Evolutionary conservation across 306 rosid species (phyloP).

Genomic region (Alnus glutinosa): DNA sequence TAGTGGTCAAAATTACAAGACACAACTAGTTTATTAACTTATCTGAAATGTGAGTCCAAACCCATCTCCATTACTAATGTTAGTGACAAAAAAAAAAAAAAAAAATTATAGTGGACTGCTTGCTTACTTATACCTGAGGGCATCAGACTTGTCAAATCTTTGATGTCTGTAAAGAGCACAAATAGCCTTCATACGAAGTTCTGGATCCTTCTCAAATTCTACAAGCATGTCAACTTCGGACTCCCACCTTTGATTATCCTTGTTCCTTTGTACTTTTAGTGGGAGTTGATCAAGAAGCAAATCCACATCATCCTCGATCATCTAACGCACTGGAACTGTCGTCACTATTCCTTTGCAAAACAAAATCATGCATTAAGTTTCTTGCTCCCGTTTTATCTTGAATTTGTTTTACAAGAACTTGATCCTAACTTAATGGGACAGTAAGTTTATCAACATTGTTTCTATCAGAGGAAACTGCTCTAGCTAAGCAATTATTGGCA

Average conservation of each 20-base stretch:
- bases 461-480: background rate
- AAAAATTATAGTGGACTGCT: background rate
- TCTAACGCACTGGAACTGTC: constrained; percentile 22
- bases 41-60: background rate
- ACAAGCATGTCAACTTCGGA: constrained; percentile 20
- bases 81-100: background rate
- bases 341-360: background rate
- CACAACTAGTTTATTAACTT: background rate
- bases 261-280: background rate
- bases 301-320: background rate
- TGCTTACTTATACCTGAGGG: constrained; percentile 20
- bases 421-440: background rate
- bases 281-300: too few relatives aligned
- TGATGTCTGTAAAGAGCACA: constrained; percentile 21
- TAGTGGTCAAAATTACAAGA: background rate
- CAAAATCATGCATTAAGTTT: background rate
- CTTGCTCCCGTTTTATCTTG: constrained; percentile 2
- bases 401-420: background rate
- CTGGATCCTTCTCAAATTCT: constrained; percentile 25
- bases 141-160: constrained; percentile 19
- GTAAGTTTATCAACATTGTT: background rate
- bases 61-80: background rate
- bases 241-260: constrained; percentile 9
- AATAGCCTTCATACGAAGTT: constrained; percentile 25
- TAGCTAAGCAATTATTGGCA: background rate